These are phyloP conservation scores for Puya raimondii DNA, from an alignment of 176 grass and related monocot genomes.

Conservation along the genomic window DNA sequence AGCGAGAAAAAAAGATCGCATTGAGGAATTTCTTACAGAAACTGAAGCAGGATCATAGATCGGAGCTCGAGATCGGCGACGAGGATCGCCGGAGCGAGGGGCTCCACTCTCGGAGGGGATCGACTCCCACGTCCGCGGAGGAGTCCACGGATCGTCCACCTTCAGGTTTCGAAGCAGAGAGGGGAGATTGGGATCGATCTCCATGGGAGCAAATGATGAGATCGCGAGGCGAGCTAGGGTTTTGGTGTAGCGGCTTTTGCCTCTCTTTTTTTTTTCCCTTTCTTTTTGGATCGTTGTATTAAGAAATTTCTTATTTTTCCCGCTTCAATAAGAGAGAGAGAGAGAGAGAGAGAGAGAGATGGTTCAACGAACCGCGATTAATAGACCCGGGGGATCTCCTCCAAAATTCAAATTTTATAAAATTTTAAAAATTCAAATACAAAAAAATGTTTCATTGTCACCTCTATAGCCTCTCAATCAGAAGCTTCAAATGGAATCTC, in stretches of 20 bases:
- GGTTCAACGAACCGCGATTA: no score
- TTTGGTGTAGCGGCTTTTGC: not conserved
- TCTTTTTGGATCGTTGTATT: not conserved
- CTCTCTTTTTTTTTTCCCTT: not conserved
- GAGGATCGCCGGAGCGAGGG: constrained; percentile 5
- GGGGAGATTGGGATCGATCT: constrained; percentile 63
- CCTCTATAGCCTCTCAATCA: no score
- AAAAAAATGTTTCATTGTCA: no score
- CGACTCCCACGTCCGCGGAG: constrained; percentile 54
- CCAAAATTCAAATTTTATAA: no score
- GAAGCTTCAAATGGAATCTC: no score
- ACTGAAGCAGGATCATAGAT: constrained; percentile 55
- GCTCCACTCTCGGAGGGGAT: constrained; percentile 32
- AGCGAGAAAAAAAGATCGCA: not conserved
- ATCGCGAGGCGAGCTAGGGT: constrained; percentile 19
- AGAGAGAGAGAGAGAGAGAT: not conserved
- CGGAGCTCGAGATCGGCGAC: constrained; percentile 21
- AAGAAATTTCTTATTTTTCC: not conserved
- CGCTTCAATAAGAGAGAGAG: not conserved
- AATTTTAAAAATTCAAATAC: no score
- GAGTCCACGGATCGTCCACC: constrained; percentile 48
- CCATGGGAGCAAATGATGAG: constrained; percentile 29
- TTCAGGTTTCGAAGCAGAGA: constrained; percentile 47
- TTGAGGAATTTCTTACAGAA: constrained; percentile 37
- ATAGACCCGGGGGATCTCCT: no score